Conservation (phyloP, 116 monocot genomes). For the Dioscorea cayenensis region DNA sequence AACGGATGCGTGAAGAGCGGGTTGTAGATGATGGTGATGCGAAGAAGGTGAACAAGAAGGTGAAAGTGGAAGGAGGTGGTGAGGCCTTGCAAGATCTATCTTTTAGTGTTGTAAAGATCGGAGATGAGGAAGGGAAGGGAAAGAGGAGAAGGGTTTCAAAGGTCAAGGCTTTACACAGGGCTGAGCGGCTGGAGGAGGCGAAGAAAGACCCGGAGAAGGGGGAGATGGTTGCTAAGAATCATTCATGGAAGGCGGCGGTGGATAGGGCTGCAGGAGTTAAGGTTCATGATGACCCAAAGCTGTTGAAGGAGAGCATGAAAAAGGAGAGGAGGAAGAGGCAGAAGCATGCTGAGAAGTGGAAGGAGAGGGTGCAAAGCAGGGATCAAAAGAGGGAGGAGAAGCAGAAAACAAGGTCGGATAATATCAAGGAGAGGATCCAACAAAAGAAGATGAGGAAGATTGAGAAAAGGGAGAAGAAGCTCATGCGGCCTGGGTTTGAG, state of each 20-base stretch:
- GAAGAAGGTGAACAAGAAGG: slow-evolving; percentile 5
- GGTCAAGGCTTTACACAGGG: slow-evolving; percentile 43
- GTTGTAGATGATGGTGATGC: not conserved
- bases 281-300: slow-evolving; percentile 76
- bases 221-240: slow-evolving; percentile 38
- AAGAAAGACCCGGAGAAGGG: slow-evolving; percentile 84
- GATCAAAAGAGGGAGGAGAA: slow-evolving; percentile 42
- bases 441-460: slow-evolving; percentile 75
- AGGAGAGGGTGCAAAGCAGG: slow-evolving; percentile 46
- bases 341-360: slow-evolving; percentile 70
- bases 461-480: slow-evolving; percentile 88
- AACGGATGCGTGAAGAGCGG: slow-evolving; percentile 27
- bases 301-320: slow-evolving; percentile 70
- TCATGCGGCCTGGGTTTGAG: slow-evolving; percentile 72
- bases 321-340: slow-evolving; percentile 66
- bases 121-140: slow-evolving; percentile 20
- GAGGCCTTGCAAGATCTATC: slow-evolving; percentile 27
- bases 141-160: slow-evolving; percentile 52
- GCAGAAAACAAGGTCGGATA: slow-evolving; percentile 65
- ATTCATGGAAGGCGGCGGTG: slow-evolving; percentile 59
- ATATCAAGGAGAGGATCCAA: slow-evolving; percentile 66
- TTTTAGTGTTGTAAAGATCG: slow-evolving; percentile 53
- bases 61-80: slow-evolving; percentile 1
- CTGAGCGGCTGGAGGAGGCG: slow-evolving; percentile 43
- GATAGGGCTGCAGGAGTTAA: slow-evolving; percentile 66